Evolutionary conservation across 192 early-diverging fungal species (phyloP), one percentile per base, ranked within the genome.

Genomic region (Podila horticola): DNA sequence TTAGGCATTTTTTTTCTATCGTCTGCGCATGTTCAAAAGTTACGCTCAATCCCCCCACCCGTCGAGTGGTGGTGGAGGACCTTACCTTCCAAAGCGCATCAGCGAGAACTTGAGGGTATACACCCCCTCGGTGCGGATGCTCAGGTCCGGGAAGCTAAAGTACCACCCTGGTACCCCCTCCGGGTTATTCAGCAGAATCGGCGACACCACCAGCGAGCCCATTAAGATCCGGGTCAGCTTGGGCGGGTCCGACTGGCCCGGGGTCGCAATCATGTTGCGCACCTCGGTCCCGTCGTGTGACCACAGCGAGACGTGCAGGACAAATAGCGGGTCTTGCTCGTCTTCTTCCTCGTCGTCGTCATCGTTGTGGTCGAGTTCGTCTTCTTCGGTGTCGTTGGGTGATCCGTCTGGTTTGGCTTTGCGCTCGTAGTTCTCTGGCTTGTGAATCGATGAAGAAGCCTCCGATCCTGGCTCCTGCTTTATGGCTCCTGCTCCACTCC

Each of bases 91-190:
- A 67, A 94, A 82, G 55, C 91, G 91, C 82, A 94, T 91, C 13
- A 94, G 76, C 51, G 85, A 86, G 68, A 94, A 93, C 30, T 88
- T 89, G 36, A 94, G 74, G 0, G 87, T 87, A 62, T 94, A 94
- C 17, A 88, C 86, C 0, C 93, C 93, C 38, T 92, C 92, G 2
- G 91, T 91, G 4, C 92, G 86, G 41, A 94, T 93, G 29, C 91
- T 91, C 38, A 94, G 73, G 68, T 94, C 92, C 7, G 93, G 91
- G 73, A 93, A 94, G 49, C 91, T 91, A 86, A 94, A 94, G 73
- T 90, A 94, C 63, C 90, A 90, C 2, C 93, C 92, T 4, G 84
- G 85, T 66, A 91, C 85, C 30, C 90, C 90, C 17, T 85, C 62
- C 6, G 82, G 69, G 59, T 90, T 87, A 29, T 85, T 86, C 36